Conservation (phyloP, 768 basidiomycete species). For the Lactarius tabidus region DNA sequence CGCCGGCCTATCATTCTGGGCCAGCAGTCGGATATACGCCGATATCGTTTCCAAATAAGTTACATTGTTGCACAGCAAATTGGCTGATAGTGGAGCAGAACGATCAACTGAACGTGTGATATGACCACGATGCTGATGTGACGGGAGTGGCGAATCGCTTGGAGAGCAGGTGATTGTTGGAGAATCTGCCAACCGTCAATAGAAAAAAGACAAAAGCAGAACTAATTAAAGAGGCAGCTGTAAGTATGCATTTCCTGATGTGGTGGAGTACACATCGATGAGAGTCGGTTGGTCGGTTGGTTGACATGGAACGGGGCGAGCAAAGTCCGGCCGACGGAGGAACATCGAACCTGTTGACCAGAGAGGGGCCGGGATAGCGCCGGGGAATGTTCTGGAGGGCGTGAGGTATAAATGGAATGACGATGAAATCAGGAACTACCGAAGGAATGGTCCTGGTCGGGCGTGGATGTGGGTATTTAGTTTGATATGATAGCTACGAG, state of each 20-base stretch:
- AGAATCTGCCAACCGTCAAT: not conserved
- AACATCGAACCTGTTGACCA: slow-evolving; percentile 7
- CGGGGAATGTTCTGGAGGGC: slow-evolving; percentile 15
- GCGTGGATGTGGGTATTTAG: slow-evolving; percentile 14
- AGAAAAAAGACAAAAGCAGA: not conserved
- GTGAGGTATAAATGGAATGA: slow-evolving; percentile 13
- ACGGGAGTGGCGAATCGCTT: not conserved
- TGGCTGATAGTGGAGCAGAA: not conserved
- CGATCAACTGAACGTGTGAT: not conserved
- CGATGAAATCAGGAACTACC: slow-evolving; percentile 9
- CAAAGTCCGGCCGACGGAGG: slow-evolving; percentile 21
- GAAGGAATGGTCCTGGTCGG: not conserved
- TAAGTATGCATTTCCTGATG: not conserved
- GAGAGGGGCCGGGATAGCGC: slow-evolving; percentile 13
- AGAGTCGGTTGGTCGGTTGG: not conserved
- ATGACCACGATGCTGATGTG: not conserved
- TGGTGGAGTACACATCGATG: not conserved
- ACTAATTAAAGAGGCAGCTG: not conserved
- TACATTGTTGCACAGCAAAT: not conserved
- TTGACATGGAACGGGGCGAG: slow-evolving; percentile 14
- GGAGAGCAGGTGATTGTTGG: not conserved
- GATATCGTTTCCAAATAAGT: not conserved
- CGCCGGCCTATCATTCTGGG: slow-evolving; percentile 17
- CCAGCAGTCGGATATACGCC: not conserved
- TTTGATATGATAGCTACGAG: not conserved